phyloP scores from a whole-genome alignment of 169 alveolate species.

The Plasmodium falciparum region DNA sequence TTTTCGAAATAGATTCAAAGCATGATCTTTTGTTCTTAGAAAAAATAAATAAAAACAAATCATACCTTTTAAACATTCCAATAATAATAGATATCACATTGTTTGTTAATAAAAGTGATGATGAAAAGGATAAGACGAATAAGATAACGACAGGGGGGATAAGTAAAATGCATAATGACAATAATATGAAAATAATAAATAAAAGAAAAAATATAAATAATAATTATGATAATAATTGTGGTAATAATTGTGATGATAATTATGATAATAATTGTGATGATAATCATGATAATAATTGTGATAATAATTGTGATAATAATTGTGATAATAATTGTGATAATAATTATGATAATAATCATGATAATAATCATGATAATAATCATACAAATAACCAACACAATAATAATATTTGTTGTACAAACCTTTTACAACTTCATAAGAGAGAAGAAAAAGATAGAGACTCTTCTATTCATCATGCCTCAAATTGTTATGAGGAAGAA shows the following conservation, averaged over 20 bases:
- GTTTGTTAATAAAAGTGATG: background rate
- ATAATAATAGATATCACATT: conserved; percentile 26
- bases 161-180: background rate
- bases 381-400: no score
- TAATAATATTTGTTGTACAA: no score
- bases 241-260: no score
- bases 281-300: background rate
- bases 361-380: no score
- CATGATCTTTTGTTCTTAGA: conserved; percentile 21
- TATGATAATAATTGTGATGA: no score
- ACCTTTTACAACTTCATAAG: no score
- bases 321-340: no score
- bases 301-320: background rate
- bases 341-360: background rate
- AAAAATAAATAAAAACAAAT: conserved; percentile 18
- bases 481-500: conserved; percentile 16
- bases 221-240: background rate
- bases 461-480: background rate
- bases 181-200: background rate
- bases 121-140: background rate
- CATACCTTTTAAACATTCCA: conserved; percentile 54
- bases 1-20: conserved; percentile 20
- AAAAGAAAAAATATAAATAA: background rate
- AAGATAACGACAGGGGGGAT: background rate
- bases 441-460: background rate